Percentiles rank a stretch among this genome's conserved stretches.
These are phyloP conservation scores for Skeletonema grethae DNA, from an alignment of 108 stramenopile genomes.

Conservation along the genomic window DNA sequence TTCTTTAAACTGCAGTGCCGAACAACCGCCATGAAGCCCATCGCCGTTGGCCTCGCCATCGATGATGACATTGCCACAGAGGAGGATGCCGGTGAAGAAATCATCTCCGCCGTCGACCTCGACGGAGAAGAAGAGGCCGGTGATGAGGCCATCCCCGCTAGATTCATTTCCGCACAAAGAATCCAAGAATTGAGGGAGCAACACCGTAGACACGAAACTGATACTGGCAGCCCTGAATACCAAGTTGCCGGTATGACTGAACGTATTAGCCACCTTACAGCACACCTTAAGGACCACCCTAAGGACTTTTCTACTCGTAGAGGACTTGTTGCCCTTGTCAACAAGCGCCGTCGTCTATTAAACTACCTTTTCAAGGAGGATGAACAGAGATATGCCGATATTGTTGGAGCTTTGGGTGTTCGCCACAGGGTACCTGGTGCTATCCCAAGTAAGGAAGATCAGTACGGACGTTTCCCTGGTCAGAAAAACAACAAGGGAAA, in stretches of 20 bases:
- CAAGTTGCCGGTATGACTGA: slow-evolving; percentile 96
- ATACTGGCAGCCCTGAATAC: slow-evolving; percentile 90
- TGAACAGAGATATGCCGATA: slow-evolving; percentile 62
- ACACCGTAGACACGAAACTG: slow-evolving; percentile 81
- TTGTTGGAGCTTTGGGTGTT: slow-evolving; percentile 73
- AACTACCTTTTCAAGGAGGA: slow-evolving; percentile 86
- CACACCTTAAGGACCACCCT: slow-evolving; percentile 89
- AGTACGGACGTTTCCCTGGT: slow-evolving; percentile 73
- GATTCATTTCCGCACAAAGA: slow-evolving; percentile 51
- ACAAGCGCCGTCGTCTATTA: slow-evolving; percentile 93
- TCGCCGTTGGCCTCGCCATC: slow-evolving; percentile 18
- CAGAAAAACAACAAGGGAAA: slow-evolving; percentile 82
- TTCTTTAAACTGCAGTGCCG: neutral
- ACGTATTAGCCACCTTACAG: slow-evolving; percentile 91
- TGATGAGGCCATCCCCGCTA: slow-evolving; percentile 60
- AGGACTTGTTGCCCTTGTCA: slow-evolving; percentile 94
- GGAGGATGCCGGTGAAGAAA: slow-evolving; percentile 57
- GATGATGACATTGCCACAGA: slow-evolving; percentile 37
- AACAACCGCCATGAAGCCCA: slow-evolving; percentile 20
- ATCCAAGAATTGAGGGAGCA: slow-evolving; percentile 64
- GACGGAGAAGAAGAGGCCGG: slow-evolving; percentile 50
- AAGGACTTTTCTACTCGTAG: slow-evolving; percentile 95
- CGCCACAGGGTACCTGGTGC: slow-evolving; percentile 86
- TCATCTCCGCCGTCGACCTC: slow-evolving; percentile 68
- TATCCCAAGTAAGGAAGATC: slow-evolving; percentile 60